Base-by-base conservation (phyloP, 2,329 filamentous ascomycete genomes). In the Fusarium veterinarium region DNA sequence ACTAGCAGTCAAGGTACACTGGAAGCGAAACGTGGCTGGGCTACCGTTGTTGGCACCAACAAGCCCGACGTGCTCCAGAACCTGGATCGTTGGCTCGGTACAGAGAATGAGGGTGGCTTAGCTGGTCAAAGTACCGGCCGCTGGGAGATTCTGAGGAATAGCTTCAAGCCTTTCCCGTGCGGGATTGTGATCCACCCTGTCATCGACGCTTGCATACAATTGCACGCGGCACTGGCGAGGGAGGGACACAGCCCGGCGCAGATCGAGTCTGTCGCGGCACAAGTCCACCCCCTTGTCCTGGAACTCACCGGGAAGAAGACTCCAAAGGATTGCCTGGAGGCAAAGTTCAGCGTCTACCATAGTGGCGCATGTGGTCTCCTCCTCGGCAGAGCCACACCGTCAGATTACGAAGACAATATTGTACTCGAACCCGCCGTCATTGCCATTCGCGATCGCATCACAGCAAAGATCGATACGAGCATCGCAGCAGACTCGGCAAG, bases 331-430 rank as follows among this genome's bases (percentile, higher is more conserved):
- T 45, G 56, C 0, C 4, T 64, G 6, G 61, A 64, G 23, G 56
- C 56, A 14, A 64, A 61, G 31, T 64, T 64, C 17, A 61, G 61
- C n/a, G 61, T 61, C 17, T 64, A 64, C 14, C 45, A 64, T 17
- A 64, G 61, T 8, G 56, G 61, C 1, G 61, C 61, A 13, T 64
- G 61, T 1, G 56, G 61, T 0, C 56, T 64, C 17, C 25, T 64
- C 20, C 17, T 64, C 17, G 56, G 61, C 2, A 64, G 5, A 9
- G 31, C 25, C 3, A 64, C 44, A 8, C 45, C 45, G 1, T 28
- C 38, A 20, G 60, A 61, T 31, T 64, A 64, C 13, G 31, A 61
- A 40, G 45, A 64, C 3, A 17, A 13, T 1, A 17, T 45, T 23
- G 45, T 64, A 11, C 12, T 42, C 3, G 38, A 61, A 13, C 44